Conservation (phyloP, 371 early-diverging fungal genomes). For the Basidiobolus meristosporus region DNA sequence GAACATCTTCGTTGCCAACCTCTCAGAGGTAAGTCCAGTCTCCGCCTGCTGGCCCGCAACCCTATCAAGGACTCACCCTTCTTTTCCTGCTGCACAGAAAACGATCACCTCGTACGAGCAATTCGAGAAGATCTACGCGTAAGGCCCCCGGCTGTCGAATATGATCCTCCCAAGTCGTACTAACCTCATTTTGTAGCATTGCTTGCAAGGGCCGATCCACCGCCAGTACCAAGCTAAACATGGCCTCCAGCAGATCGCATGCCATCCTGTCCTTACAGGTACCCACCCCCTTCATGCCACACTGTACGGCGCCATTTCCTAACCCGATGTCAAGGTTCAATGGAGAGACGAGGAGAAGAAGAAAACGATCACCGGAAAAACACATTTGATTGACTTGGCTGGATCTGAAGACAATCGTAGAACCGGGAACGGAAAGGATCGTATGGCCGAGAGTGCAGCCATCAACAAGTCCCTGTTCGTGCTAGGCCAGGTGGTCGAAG, state of each 20-base stretch:
- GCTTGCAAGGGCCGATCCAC: constrained; percentile 32
- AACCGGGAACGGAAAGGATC: constrained; percentile 35
- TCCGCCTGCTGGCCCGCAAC: no score
- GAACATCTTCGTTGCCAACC: constrained; percentile 27
- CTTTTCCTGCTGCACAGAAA: no score
- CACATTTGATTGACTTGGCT: constrained; percentile 53
- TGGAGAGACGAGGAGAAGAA: constrained; percentile 5
- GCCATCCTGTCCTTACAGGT: no score
- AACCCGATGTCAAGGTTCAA: not conserved
- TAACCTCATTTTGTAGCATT: constrained; percentile 1
- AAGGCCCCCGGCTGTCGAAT: constrained; percentile 5
- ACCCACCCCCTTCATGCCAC: no score
- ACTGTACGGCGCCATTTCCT: no score
- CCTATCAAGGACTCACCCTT: no score
- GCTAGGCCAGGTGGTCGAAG: constrained; percentile 51
- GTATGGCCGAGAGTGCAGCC: constrained; percentile 43
- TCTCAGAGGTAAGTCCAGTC: constrained; percentile 15
- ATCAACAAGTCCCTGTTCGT: constrained; percentile 61
- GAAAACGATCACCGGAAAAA: constrained; percentile 13
- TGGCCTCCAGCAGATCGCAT: constrained; percentile 37
- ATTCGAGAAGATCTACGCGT: constrained; percentile 19
- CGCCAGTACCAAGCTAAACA: constrained; percentile 44
- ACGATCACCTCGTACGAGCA: constrained; percentile 19
- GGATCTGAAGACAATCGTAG: constrained; percentile 58
- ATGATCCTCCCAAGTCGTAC: not conserved